phyloP scores from a whole-genome alignment of 176 grass and related monocot species.

The Oropetium thomaeum region DNA sequence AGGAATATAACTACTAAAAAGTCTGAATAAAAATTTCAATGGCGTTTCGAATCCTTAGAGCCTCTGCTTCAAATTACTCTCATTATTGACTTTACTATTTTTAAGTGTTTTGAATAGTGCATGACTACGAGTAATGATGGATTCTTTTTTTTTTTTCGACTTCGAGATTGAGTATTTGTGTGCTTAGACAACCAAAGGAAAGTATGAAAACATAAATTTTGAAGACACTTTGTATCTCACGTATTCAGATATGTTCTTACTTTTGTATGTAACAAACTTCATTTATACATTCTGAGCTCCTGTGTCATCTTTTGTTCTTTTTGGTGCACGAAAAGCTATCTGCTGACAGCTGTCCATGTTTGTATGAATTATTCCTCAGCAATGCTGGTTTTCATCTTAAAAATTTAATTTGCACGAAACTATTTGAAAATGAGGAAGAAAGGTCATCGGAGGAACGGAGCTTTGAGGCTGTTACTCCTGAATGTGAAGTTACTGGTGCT shows the following conservation, averaged over 20 bases:
- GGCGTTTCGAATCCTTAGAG: neutral
- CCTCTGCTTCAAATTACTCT: neutral
- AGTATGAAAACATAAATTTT: neutral
- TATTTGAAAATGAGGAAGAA: conserved; percentile 78
- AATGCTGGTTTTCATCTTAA: conserved; percentile 83
- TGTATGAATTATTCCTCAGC: conserved; percentile 43
- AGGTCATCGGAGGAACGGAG: conserved; percentile 67
- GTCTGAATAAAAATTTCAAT: neutral
- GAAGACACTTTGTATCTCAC: neutral
- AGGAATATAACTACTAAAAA: conserved; percentile 5
- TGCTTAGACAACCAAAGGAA: conserved; percentile 19
- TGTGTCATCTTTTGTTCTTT: conserved; percentile 36
- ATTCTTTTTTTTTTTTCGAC: neutral
- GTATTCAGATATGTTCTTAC: neutral
- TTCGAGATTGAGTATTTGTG: neutral
- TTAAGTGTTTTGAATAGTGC: neutral
- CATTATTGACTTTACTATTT: neutral
- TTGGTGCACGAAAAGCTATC: neutral
- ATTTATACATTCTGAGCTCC: conserved; percentile 15
- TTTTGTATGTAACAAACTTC: neutral
- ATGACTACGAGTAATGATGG: neutral
- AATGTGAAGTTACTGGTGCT: conserved; percentile 43
- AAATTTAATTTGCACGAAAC: conserved; percentile 55
- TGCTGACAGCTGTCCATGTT: conserved; percentile 4
- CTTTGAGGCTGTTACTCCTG: conserved; percentile 97